Conservation (phyloP, 192 early-diverging fungal species). For the Rhizoclosmatium globosum region DNA sequence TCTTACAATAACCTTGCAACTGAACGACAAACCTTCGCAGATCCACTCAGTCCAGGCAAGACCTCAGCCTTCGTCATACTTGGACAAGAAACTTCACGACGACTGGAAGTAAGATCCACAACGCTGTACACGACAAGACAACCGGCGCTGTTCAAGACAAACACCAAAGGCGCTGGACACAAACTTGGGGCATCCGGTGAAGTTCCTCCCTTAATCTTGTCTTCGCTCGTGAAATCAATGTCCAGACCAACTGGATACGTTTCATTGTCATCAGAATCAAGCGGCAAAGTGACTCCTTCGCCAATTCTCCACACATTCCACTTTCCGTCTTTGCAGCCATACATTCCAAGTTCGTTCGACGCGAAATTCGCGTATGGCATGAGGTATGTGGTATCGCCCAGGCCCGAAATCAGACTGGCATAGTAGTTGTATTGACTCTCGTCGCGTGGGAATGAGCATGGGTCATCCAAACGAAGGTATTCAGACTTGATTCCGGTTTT, state of each 20-base stretch:
- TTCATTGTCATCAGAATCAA: no score
- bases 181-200: constrained; percentile 61
- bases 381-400: constrained; percentile 1
- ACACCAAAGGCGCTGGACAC: constrained; percentile 74
- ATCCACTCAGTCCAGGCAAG: background rate
- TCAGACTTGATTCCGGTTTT: constrained; percentile 34
- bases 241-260: no score
- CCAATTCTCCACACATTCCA: no score
- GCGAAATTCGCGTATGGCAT: constrained; percentile 22
- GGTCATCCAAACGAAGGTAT: constrained; percentile 3
- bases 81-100: background rate
- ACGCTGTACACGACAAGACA: constrained; percentile 72
- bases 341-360: no score
- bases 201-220: constrained; percentile 55
- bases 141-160: constrained; percentile 73
- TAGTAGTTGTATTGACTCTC: constrained; percentile 3
- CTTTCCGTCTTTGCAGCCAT: no score
- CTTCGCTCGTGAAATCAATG: no score
- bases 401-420: background rate
- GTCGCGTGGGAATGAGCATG: constrained; percentile 38
- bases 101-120: constrained; percentile 49
- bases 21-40: background rate
- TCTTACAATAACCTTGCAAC: no score
- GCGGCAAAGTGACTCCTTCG: no score
- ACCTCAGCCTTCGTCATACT: background rate